Percentiles rank a stretch among this genome's conserved stretches.
These are phyloP conservation scores for Malus sylvestris DNA, from an alignment of 306 rosid genomes.

Conservation along the genomic window DNA sequence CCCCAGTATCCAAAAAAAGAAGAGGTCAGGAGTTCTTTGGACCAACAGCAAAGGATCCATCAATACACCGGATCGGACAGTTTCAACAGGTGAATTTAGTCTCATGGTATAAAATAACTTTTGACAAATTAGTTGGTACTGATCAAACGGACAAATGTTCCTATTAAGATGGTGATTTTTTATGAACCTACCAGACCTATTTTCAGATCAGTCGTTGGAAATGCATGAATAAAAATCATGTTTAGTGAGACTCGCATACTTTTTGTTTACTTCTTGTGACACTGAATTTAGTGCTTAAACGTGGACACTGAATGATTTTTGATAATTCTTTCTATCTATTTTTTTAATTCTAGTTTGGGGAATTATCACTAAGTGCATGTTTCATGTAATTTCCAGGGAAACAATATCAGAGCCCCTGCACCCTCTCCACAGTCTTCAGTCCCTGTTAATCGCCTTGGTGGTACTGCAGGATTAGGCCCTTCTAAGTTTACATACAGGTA, in stretches of 20 bases:
- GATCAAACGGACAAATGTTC: background rate
- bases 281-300: background rate
- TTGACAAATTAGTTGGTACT: conserved; percentile 12
- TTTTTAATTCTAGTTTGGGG: background rate
- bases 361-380: background rate
- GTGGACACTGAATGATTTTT: background rate
- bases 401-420: conserved; percentile 42
- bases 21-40: conserved; percentile 74
- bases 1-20: conserved; percentile 75
- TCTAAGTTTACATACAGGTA: conserved; percentile 88
- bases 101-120: conserved; percentile 6
- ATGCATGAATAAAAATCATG: background rate
- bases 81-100: conserved; percentile 65
- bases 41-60: conserved; percentile 61
- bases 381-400: conserved; percentile 51
- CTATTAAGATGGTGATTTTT: background rate
- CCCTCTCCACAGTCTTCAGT: conserved; percentile 51
- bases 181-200: background rate
- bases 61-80: conserved; percentile 56
- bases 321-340: background rate
- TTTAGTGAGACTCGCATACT: background rate
- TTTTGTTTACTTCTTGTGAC: background rate
- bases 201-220: background rate
- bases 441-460: conserved; percentile 53
- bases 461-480: conserved; percentile 56